Evolutionary conservation across 2,329 filamentous ascomycete genomes (phyloP).

Genomic region (Colletotrichum lindemuthianum): DNA sequence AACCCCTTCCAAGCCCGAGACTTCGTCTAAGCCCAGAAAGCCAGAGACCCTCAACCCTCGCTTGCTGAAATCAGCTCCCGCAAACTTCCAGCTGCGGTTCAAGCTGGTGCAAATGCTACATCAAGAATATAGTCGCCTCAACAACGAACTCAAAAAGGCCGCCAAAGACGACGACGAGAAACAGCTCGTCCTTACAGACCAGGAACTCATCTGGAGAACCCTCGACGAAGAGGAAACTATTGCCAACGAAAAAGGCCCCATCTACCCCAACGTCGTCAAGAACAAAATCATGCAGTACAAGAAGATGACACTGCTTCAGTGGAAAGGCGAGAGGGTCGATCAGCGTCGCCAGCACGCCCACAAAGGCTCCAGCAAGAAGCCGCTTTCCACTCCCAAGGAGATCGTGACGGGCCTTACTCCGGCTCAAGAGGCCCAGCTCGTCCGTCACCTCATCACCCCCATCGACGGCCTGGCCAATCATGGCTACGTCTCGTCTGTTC

Average conservation of each 20-base stretch:
- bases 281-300: constrained; percentile 80
- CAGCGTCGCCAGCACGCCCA: constrained; percentile 42
- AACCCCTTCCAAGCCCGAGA: constrained; percentile 31
- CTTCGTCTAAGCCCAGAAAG: constrained; percentile 41
- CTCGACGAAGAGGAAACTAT: constrained; percentile 83
- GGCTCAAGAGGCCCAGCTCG: constrained; percentile 73
- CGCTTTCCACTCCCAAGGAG: constrained; percentile 53
- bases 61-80: constrained; percentile 67
- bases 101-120: constrained; percentile 72
- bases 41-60: constrained; percentile 74
- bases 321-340: constrained; percentile 69
- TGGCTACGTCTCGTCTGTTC: constrained; percentile 79
- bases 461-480: constrained; percentile 70
- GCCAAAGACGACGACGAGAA: constrained; percentile 58
- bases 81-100: constrained; percentile 64
- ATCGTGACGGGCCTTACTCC: constrained; percentile 76
- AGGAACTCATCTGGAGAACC: constrained; percentile 74
- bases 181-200: constrained; percentile 67
- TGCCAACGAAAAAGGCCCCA: constrained; percentile 71
- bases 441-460: constrained; percentile 71
- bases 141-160: constrained; percentile 67
- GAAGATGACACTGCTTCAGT: constrained; percentile 77
- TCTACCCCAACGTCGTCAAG: constrained; percentile 88
- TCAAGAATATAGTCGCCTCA: constrained; percentile 72
- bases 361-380: constrained; percentile 44